Evolutionary conservation across 805 yeast species (phyloP).

Genomic region (Pichia pseudocactophila): DNA sequence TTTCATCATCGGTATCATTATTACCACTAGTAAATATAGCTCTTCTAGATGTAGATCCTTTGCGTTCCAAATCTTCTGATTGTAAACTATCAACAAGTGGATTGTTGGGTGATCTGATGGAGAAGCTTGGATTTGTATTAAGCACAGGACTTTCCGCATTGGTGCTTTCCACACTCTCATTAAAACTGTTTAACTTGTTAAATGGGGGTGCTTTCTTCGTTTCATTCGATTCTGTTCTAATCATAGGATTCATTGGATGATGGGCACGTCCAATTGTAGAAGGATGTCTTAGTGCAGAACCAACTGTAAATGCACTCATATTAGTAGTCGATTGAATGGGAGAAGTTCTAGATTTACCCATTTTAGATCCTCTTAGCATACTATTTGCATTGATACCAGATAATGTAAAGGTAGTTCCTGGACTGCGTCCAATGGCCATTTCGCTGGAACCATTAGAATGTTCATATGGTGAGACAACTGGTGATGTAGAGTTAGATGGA

Average conservation of each 20-base stretch:
- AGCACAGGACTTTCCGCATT: no score
- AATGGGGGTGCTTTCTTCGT: not conserved
- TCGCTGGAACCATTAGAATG: not conserved
- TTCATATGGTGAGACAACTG: not conserved
- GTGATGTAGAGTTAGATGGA: conserved; percentile 1
- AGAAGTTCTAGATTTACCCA: not conserved
- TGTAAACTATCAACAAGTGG: not conserved
- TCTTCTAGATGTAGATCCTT: not conserved
- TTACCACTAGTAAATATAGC: conserved; percentile 6
- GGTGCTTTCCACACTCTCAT: no score
- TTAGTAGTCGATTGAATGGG: not conserved
- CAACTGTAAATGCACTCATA: not conserved
- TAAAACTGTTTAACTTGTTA: no score
- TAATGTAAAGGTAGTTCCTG: not conserved
- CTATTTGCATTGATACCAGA: not conserved
- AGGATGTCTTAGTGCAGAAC: not conserved
- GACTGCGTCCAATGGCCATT: conserved; percentile 1
- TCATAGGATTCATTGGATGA: conserved; percentile 3
- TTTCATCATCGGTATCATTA: conserved; percentile 2
- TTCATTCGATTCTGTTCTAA: not conserved
- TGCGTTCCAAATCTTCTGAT: not conserved
- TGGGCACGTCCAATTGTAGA: not conserved
- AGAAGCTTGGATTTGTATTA: no score
- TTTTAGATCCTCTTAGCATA: conserved; percentile 1
- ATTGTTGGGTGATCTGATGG: not conserved